Evolutionary conservation across 2,329 filamentous ascomycete genomes (phyloP).

Genomic region (Monilinia aucupariae): DNA sequence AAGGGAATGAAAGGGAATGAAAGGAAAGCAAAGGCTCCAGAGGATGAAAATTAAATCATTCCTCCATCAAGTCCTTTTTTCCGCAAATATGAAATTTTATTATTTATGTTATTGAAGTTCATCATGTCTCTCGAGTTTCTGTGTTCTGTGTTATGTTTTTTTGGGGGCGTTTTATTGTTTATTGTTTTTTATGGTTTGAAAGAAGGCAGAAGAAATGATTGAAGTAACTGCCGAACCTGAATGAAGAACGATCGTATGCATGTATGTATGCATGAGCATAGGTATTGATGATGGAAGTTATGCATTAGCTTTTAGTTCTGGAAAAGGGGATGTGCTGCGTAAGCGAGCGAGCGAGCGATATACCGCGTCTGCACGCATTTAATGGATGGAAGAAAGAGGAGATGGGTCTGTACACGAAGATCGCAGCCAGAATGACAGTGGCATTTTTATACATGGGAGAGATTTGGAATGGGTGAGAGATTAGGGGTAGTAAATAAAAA

Average conservation of each 20-base stretch:
- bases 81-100: too few species aligned
- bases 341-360: neutral
- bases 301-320: constrained; percentile 1
- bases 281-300: neutral
- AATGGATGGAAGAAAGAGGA: neutral
- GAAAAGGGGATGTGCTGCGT: neutral
- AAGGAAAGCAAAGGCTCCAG: neutral
- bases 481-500: constrained; percentile 22
- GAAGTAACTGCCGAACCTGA: constrained; percentile 11
- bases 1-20: neutral
- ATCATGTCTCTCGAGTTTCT: neutral
- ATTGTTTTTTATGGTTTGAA: neutral
- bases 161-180: neutral
- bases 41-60: neutral
- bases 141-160: neutral
- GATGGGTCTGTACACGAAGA: constrained; percentile 20
- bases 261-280: too few species aligned
- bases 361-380: neutral
- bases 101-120: too few species aligned
- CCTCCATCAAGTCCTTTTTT: neutral
- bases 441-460: constrained; percentile 20
- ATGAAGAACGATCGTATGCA: neutral
- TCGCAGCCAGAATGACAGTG: neutral
- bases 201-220: constrained; percentile 18
- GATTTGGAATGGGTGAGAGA: neutral